These are phyloP conservation scores for Agaricus blazei DNA, from an alignment of 768 basidiomycete species.

Conservation along the genomic window DNA sequence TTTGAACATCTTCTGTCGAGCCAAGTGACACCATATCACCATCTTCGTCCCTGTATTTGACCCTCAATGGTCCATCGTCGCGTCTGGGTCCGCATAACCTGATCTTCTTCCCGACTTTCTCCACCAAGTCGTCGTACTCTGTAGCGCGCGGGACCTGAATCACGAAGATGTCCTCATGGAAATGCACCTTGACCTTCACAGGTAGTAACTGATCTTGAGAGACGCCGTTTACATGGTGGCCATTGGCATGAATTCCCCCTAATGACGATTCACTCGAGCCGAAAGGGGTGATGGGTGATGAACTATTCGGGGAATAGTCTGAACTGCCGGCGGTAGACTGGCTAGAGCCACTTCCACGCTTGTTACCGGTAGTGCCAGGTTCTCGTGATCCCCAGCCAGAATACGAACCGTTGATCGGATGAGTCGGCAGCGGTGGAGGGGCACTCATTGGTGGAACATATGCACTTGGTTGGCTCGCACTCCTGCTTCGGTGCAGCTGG, in stretches of 20 bases:
- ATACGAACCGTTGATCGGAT: conserved; percentile 18
- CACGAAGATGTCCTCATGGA: conserved; percentile 92
- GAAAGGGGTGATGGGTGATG: conserved; percentile 85
- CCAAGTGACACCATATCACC: conserved; percentile 86
- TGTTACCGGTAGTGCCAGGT: conserved; percentile 36
- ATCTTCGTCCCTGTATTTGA: conserved; percentile 90
- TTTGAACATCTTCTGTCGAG: conserved; percentile 89
- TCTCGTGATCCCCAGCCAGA: conserved; percentile 32
- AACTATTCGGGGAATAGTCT: conserved; percentile 79
- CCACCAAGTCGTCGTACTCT: conserved; percentile 78
- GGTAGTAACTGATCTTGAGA: conserved; percentile 25
- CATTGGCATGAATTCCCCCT: conserved; percentile 29
- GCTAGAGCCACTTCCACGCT: conserved; percentile 82
- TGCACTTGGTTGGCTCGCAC: conserved; percentile 73
- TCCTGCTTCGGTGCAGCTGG: conserved; percentile 55
- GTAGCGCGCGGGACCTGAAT: conserved; percentile 82
- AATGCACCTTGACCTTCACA: conserved; percentile 92
- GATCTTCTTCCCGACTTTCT: conserved; percentile 91
- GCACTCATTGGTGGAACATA: conserved; percentile 56
- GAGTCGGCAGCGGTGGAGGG: conserved; percentile 52
- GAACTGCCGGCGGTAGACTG: conserved; percentile 79
- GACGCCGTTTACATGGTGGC: conserved; percentile 9
- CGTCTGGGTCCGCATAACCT: conserved; percentile 80
- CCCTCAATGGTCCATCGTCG: conserved; percentile 75
- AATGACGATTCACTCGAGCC: conserved; percentile 86